Conservation (phyloP, 2,329 filamentous ascomycete genomes). For the Aureobasidium sp. region DNA sequence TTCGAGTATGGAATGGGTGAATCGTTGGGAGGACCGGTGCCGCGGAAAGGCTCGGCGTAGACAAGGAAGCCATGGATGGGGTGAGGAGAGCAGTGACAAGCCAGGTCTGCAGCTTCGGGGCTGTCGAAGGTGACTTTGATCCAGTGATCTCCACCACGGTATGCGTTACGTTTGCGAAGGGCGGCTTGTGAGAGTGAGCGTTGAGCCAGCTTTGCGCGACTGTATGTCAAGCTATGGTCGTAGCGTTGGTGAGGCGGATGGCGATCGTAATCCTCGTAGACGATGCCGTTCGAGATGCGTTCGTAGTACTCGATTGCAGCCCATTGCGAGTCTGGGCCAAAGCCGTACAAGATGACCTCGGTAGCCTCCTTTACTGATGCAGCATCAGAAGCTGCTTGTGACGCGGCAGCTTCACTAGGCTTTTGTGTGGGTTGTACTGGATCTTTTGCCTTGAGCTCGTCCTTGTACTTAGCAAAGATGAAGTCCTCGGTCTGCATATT, state of each 20-base stretch:
- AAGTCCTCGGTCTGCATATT: conserved; percentile 41
- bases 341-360: conserved; percentile 82
- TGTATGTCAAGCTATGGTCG: conserved; percentile 64
- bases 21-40: conserved; percentile 38
- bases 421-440: conserved; percentile 16
- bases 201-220: conserved; percentile 63
- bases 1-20: conserved; percentile 35
- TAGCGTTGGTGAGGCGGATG: conserved; percentile 70
- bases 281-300: conserved; percentile 66
- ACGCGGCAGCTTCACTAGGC: conserved; percentile 21
- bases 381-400: conserved; percentile 25
- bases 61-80: conserved; percentile 42
- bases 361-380: conserved; percentile 51
- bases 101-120: conserved; percentile 42
- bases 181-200: conserved; percentile 64
- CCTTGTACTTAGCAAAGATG: conserved; percentile 35
- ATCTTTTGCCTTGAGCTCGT: conserved; percentile 20
- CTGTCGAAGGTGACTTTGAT: conserved; percentile 55
- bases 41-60: conserved; percentile 42
- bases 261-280: conserved; percentile 90
- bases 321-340: conserved; percentile 62
- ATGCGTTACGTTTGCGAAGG: conserved; percentile 70
- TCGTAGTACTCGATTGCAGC: conserved; percentile 86
- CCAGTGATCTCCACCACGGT: conserved; percentile 83
- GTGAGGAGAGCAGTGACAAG: conserved; percentile 42